phyloP scores from a whole-genome alignment of 805 yeast genomes.

The Torulaspora microellipsoides region DNA sequence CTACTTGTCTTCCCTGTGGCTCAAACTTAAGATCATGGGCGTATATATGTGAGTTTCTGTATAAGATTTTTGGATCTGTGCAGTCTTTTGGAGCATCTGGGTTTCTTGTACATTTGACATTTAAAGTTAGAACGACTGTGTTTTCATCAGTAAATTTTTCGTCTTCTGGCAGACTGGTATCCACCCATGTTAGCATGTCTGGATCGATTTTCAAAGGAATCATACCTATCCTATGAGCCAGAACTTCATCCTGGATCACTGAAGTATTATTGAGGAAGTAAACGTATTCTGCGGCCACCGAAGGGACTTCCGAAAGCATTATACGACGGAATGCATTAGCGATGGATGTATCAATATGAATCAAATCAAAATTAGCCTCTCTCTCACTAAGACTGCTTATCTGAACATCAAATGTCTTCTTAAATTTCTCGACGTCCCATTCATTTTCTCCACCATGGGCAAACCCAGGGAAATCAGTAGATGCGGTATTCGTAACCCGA shows the following conservation, averaged over 20 bases:
- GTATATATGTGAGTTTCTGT: slow-evolving; percentile 80
- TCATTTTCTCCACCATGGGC: slow-evolving; percentile 53
- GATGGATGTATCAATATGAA: slow-evolving; percentile 83
- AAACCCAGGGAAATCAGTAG: slow-evolving; percentile 92
- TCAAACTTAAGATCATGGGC: slow-evolving; percentile 86
- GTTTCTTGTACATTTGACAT: slow-evolving; percentile 78
- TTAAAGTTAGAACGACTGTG: slow-evolving; percentile 78
- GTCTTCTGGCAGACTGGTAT: slow-evolving; percentile 55
- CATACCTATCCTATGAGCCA: slow-evolving; percentile 92
- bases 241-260: slow-evolving; percentile 94
- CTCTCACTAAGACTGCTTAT: slow-evolving; percentile 63
- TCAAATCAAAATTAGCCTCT: slow-evolving; percentile 78
- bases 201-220: slow-evolving; percentile 90
- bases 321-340: slow-evolving; percentile 96
- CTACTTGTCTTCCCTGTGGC: slow-evolving; percentile 85
- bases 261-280: slow-evolving; percentile 91
- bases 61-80: slow-evolving; percentile 77
- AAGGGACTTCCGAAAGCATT: slow-evolving; percentile 95
- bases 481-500: slow-evolving; percentile 82
- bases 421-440: slow-evolving; percentile 83
- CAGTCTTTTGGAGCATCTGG: slow-evolving; percentile 75
- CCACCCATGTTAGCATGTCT: slow-evolving; percentile 81
- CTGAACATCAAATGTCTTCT: slow-evolving; percentile 58
- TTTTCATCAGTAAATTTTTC: slow-evolving; percentile 79
- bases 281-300: slow-evolving; percentile 91